phyloP scores from a whole-genome alignment of 345 rosid genomes.

The Lumnitzera racemosa region DNA sequence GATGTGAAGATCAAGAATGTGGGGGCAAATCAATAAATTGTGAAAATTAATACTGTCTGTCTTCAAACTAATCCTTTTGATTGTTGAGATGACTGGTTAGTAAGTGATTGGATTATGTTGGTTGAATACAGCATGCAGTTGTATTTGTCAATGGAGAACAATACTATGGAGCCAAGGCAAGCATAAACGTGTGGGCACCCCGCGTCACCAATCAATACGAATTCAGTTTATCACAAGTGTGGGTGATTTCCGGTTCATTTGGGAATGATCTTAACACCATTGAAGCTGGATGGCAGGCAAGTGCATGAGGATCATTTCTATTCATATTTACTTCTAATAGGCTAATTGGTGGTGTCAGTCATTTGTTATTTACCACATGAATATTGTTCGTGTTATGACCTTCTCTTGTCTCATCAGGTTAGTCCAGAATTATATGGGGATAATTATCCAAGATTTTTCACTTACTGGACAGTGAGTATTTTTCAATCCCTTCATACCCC shows the following conservation, averaged over 20 bases:
- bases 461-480: constrained; percentile 84
- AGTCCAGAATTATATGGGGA: constrained; percentile 96
- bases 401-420: constrained; percentile 44
- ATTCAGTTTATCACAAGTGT: constrained; percentile 87
- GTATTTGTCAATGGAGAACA: constrained; percentile 84
- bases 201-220: constrained; percentile 62
- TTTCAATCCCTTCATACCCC: neutral
- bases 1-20: too few relatives aligned
- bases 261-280: constrained; percentile 90
- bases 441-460: constrained; percentile 89
- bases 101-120: neutral
- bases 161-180: constrained; percentile 94
- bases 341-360: neutral
- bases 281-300: constrained; percentile 99
- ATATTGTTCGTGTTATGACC: neutral
- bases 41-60: too few relatives aligned
- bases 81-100: neutral
- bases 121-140: constrained; percentile 81
- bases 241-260: constrained; percentile 96
- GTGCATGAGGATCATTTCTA: neutral
- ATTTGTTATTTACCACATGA: neutral
- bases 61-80: too few relatives aligned
- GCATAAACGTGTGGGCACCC: constrained; percentile 92
- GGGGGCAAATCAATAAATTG: too few relatives aligned
- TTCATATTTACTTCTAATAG: neutral